Conservation (phyloP, 192 early-diverging fungal species). For the Dimargaris xerosporica region DNA sequence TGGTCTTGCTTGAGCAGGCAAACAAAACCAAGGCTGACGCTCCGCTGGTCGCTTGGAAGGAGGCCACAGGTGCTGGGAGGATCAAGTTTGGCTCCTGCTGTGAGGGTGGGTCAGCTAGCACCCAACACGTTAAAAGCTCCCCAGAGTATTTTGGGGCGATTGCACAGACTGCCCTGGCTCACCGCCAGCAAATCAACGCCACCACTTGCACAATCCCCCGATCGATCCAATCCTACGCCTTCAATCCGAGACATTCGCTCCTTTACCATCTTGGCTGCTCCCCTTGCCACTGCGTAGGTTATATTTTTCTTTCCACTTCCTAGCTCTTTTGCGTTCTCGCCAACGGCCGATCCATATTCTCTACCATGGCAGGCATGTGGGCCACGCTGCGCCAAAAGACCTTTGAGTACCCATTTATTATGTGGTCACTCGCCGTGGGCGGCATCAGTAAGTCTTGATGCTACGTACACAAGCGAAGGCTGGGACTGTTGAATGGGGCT, state of each 20-base stretch:
- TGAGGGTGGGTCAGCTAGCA: background rate
- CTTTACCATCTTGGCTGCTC: background rate
- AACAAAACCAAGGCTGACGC: too few relatives aligned
- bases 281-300: background rate
- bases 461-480: background rate
- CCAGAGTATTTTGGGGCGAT: background rate
- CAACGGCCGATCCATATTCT: background rate
- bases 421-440: constrained; percentile 8
- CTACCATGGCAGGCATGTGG: background rate
- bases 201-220: background rate
- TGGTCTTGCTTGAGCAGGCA: too few relatives aligned
- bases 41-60: too few relatives aligned
- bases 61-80: too few relatives aligned
- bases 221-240: background rate
- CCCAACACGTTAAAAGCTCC: background rate
- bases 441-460: background rate
- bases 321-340: background rate
- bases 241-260: background rate
- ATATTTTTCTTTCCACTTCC: background rate
- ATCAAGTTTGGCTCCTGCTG: background rate
- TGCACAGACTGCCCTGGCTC: background rate
- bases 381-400: constrained; percentile 2
- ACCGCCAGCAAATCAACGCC: background rate
- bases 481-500: background rate
- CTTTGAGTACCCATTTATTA: constrained; percentile 5